Evolutionary conservation across 768 basidiomycete species (phyloP), one percentile per base, ranked within the genome.

Genomic region (Leucocoprinus sp.): DNA sequence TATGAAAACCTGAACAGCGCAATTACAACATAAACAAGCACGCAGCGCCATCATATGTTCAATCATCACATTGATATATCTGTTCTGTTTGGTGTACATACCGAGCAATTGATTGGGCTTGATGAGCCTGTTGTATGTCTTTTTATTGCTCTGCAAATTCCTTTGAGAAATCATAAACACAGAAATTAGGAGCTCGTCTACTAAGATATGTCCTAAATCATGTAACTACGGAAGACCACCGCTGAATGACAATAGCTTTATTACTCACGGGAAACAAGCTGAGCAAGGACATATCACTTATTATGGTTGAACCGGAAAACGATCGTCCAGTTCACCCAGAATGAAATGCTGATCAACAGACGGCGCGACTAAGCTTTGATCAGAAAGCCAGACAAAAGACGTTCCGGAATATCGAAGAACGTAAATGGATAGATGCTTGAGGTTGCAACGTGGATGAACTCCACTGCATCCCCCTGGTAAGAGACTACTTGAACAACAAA

Each of bases 141-240:
- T 71, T 61, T 5, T 61, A 44, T n/a, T 68, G 35, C 8, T 65
- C 52, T 4, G 56, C 56, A 11, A 71, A n/a, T n/a, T 45, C 6
- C 70, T 69, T 15, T 69, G 56, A 1, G 66, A 63, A 36, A 72
- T 71, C 22, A 62, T 60, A n/a, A 71, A 64, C n/a, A n/a, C n/a
- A n/a, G n/a, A 48, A 71, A 66, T 70, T 70, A 73, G 54, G 71
- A 73, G 14, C 67, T 67, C 64, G 65, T 65, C 40, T 68, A 62
- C 67, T 69, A 66, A 2, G 68, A 61, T 19, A 65, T 42, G 47
- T 68, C 67, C 44, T 67, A 61, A 11, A 71, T 63, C n/a, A 71
- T 68, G 52, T 69, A 69, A 48, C 70, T 68, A 50, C 28, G 71
- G 53, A 0, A 70, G 68, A 0, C 68, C 66, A 15, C 68, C 65